Conservation (phyloP, 352 stramenopile genomes). For the Thalassiosira delicatula region DNA sequence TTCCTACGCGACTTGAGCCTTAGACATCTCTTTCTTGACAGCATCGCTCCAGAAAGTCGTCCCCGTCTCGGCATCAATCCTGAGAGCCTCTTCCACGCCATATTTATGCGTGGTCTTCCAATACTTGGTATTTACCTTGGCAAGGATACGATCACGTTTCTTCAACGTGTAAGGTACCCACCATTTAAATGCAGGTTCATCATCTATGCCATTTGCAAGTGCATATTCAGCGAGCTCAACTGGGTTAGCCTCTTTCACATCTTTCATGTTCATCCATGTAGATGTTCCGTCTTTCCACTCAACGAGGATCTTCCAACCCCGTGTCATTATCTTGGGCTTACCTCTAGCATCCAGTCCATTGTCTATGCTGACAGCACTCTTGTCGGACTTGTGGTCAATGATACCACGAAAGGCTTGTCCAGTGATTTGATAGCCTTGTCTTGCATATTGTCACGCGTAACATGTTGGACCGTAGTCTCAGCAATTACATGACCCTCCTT, state of each 20-base stretch:
- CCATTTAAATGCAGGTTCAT: slow-evolving; percentile 52
- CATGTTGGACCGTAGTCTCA: slow-evolving; percentile 33
- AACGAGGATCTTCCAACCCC: slow-evolving; percentile 46
- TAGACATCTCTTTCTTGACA: slow-evolving; percentile 34
- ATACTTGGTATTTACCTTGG: slow-evolving; percentile 22
- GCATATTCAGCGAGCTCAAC: slow-evolving; percentile 55
- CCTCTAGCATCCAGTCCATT: too few relatives aligned
- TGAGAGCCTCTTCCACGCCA: slow-evolving; percentile 43
- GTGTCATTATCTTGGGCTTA: too few relatives aligned
- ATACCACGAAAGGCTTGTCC: slow-evolving; percentile 25
- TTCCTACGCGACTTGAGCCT: slow-evolving; percentile 10
- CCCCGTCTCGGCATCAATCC: slow-evolving; percentile 18
- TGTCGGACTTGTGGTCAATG: too few relatives aligned
- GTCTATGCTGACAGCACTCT: too few relatives aligned
- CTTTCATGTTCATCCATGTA: slow-evolving; percentile 50
- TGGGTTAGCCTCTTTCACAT: slow-evolving; percentile 66
- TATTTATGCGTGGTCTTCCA: slow-evolving; percentile 49
- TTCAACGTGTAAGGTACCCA: slow-evolving; percentile 39
- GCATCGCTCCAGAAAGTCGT: neutral
- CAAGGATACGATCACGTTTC: slow-evolving; percentile 51
- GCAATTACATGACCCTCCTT: neutral
- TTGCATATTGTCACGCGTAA: slow-evolving; percentile 7
- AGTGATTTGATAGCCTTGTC: neutral
- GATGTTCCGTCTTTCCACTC: slow-evolving; percentile 61
- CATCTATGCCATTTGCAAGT: slow-evolving; percentile 16